Conservation (phyloP, 768 basidiomycete species). For the Amanita rimosa region DNA sequence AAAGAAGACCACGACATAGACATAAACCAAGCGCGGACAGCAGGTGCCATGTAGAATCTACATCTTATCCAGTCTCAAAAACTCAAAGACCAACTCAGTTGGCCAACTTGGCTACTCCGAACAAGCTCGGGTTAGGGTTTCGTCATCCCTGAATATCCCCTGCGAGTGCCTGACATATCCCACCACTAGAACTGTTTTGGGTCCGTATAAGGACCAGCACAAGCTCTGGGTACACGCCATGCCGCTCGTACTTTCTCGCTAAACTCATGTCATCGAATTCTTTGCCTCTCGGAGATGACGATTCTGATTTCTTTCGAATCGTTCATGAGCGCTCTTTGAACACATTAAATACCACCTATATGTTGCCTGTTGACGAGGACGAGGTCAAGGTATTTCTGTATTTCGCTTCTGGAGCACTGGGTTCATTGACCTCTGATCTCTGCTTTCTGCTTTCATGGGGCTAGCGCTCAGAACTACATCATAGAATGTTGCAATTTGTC, state of each 20-base stretch:
- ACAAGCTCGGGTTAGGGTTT: background rate
- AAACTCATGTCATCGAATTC: constrained; percentile 14
- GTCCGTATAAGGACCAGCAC: background rate
- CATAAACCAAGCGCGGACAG: too few species aligned
- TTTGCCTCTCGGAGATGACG: constrained; percentile 25
- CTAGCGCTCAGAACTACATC: constrained; percentile 53
- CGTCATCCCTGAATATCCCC: background rate
- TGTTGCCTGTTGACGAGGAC: constrained; percentile 57
- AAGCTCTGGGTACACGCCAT: constrained; percentile 8
- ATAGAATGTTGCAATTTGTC: constrained; percentile 58
- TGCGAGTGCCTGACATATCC: background rate
- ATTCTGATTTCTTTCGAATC: constrained; percentile 40
- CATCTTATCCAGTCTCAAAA: too few species aligned
- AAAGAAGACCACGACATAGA: too few species aligned
- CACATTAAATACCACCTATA: constrained; percentile 41
- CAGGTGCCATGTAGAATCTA: too few species aligned
- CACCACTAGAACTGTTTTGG: constrained; percentile 1
- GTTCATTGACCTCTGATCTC: constrained; percentile 1
- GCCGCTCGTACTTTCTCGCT: constrained; percentile 9
- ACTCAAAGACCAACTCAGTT: too few species aligned
- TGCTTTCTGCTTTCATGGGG: background rate
- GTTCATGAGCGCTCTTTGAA: constrained; percentile 45
- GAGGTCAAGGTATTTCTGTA: constrained; percentile 49
- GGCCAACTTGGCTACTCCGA: background rate
- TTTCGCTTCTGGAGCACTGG: constrained; percentile 6